Conservation (phyloP, 306 rosid genomes). For the Begonia fuchsioides region DNA sequence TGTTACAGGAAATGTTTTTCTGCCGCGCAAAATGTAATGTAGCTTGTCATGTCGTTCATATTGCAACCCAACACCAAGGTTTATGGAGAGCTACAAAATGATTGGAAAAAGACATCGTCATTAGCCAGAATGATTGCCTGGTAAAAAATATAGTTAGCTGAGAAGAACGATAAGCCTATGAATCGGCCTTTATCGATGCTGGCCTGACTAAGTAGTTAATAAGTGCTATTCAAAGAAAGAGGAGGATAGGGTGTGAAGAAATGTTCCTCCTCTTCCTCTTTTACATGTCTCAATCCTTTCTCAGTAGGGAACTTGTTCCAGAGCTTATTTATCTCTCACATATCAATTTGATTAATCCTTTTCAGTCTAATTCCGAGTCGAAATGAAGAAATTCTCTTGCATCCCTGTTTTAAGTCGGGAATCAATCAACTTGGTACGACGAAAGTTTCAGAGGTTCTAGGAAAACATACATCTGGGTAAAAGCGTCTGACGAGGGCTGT, state of each 20-base stretch:
- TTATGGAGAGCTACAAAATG: conserved; percentile 50
- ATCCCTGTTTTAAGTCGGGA: not conserved
- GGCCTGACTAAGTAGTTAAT: too few species aligned
- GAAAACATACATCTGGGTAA: conserved; percentile 50
- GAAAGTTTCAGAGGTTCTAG: not conserved
- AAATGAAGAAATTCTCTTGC: too few species aligned
- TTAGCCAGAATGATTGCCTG: not conserved
- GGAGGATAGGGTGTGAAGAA: too few species aligned
- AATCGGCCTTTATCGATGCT: too few species aligned
- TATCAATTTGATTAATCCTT: too few species aligned
- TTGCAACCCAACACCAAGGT: conserved; percentile 53
- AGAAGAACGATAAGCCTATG: too few species aligned
- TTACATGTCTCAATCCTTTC: too few species aligned
- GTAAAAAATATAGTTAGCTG: not conserved
- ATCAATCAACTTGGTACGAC: not conserved
- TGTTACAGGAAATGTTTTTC: conserved; percentile 62
- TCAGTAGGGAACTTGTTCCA: too few species aligned
- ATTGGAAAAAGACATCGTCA: not conserved
- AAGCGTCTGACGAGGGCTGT: conserved; percentile 44
- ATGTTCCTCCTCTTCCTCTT: too few species aligned
- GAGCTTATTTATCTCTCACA: too few species aligned
- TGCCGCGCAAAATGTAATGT: conserved; percentile 42
- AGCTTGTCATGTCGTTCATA: conserved; percentile 43
- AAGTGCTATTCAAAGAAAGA: too few species aligned
- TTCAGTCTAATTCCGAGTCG: too few species aligned